Base-by-base conservation (phyloP, 202 grass and related monocot genomes). In the Setaria viridis region DNA sequence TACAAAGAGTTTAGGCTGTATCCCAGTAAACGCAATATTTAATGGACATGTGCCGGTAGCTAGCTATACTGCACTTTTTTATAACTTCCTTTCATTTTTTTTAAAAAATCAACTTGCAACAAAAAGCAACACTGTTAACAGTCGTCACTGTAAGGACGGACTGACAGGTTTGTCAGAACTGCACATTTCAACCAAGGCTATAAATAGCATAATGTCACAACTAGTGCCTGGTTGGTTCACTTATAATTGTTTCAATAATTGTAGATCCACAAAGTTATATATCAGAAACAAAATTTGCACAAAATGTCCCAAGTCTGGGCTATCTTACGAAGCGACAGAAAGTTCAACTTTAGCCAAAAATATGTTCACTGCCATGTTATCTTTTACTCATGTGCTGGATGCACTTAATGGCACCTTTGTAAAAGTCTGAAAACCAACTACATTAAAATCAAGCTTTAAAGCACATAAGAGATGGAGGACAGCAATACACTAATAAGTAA, bases 21-120 rank as follows among this genome's bases (percentile, higher is more conserved):
- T 68, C 74, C 2, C 1, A 43, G 74, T 57, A 76, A 7, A 12
- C 4, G 3, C 54, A 43, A 43, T 11, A 48, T 47, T 78, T 78
- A 42, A 21, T 34, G 2, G 12, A 45, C 3, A 37, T n/a, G 34
- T 77, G 17, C 17, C 4, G 5, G 48, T 5, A 81, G 67, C 39
- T 46, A 43, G 13, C 21, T 51, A 30, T 20, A 43, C 50, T 30
- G 30, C 8, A 68, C 7, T 5, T 67, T 39, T 20, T 21, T 9
- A 8, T 32, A 43, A 69, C 8, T 32, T 33, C 9, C 1, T 57
- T 81, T 45, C 4, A 29, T 16, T 32, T 29, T 70, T 81, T 56
- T 53, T 33, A 66, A 62, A 68, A 14, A 81, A 29, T 10, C 21
- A 58, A 70, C 17, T 58, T 12, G 51, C 37, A 70, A 80, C 47